A percentile compares a stretch with the other conserved stretches of the same genome.
These are phyloP conservation scores for Globisporangium acanthophoron DNA, from an alignment of 352 stramenopile genomes.

Conservation along the genomic window DNA sequence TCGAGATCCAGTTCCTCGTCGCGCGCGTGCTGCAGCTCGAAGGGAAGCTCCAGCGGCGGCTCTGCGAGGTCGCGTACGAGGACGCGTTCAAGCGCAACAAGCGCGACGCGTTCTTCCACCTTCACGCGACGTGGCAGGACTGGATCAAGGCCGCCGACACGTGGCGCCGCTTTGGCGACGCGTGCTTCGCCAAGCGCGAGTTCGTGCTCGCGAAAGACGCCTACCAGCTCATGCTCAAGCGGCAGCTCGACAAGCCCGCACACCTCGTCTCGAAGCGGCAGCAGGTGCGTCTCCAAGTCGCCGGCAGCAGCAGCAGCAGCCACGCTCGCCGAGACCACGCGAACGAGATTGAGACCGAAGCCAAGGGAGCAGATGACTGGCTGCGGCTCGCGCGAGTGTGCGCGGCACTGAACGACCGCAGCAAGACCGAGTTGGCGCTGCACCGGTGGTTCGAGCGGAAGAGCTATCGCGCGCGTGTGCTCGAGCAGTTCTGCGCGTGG, in stretches of 20 bases:
- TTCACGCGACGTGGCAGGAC: slow-evolving; percentile 43
- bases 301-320: not conserved
- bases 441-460: slow-evolving; percentile 31
- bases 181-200: slow-evolving; percentile 38
- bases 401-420: slow-evolving; percentile 41
- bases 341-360: not conserved
- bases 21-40: slow-evolving; percentile 57
- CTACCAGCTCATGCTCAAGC: slow-evolving; percentile 53
- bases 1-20: slow-evolving; percentile 58
- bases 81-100: slow-evolving; percentile 38
- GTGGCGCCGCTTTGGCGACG: slow-evolving; percentile 47
- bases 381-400: slow-evolving; percentile 42
- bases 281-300: not conserved
- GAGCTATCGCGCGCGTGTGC: slow-evolving; percentile 34
- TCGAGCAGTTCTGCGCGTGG: slow-evolving; percentile 42
- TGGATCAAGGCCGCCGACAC: slow-evolving; percentile 48
- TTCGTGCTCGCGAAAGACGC: slow-evolving; percentile 59
- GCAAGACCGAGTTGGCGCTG: slow-evolving; percentile 19
- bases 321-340: not conserved
- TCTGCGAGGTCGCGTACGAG: slow-evolving; percentile 62
- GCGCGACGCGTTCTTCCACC: slow-evolving; percentile 16
- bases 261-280: slow-evolving; percentile 25
- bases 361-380: slow-evolving; percentile 37
- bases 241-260: slow-evolving; percentile 27
- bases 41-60: slow-evolving; percentile 22